These are phyloP conservation scores for Delitschia confertaspora DNA, from an alignment of 495 filamentous ascomycete species.

Conservation along the genomic window DNA sequence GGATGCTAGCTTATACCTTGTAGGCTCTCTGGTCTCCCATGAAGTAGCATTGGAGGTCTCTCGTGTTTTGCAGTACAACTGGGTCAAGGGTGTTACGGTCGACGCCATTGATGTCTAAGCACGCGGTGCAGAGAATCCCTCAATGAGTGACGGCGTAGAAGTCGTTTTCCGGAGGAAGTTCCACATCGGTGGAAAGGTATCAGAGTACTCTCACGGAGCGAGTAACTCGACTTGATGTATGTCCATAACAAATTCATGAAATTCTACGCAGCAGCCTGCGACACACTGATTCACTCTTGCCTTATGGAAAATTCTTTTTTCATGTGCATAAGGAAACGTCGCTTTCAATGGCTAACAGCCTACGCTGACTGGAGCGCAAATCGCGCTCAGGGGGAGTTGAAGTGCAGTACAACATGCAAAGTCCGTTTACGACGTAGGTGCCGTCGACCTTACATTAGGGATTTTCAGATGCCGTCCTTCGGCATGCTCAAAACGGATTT, in stretches of 20 bases:
- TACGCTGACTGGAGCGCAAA: too few species aligned
- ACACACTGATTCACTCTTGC: neutral
- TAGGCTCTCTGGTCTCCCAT: slow-evolving; percentile 59
- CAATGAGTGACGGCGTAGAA: neutral
- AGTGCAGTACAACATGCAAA: too few species aligned
- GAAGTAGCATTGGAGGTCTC: slow-evolving; percentile 62
- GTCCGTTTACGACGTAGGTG: neutral
- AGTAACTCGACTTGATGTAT: neutral
- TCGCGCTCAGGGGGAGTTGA: too few species aligned
- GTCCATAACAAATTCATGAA: neutral
- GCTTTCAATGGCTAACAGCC: too few species aligned
- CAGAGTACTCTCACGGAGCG: neutral
- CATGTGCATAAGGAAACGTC: too few species aligned
- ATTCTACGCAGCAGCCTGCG: neutral
- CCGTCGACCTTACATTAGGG: neutral
- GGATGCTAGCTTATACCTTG: slow-evolving; percentile 70
- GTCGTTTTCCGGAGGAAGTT: neutral
- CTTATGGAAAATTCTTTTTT: neutral
- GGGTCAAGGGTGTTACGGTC: slow-evolving; percentile 61
- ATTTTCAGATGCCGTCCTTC: too few species aligned
- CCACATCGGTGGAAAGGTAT: neutral
- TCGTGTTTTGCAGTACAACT: slow-evolving; percentile 58
- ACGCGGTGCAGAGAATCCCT: neutral
- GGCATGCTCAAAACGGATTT: too few species aligned
- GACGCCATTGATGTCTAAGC: slow-evolving; percentile 63